Base-by-base conservation (phyloP, 306 rosid genomes). In the Malus fusca region DNA sequence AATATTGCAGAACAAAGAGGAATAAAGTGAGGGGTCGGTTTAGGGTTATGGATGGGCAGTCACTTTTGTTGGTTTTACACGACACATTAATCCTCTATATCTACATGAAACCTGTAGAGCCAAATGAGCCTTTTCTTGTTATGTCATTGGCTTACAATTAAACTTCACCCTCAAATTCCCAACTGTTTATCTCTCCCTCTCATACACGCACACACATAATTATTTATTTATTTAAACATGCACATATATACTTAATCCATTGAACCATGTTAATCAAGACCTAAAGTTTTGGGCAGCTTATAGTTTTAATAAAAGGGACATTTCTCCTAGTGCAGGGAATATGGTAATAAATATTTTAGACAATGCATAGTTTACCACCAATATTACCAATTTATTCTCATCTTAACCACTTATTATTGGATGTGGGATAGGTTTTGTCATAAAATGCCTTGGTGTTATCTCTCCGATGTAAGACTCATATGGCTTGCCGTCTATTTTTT, bases 31-130 rank as follows among this genome's bases (percentile, higher is more conserved):
- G 79, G 87, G 95, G 94, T 92, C 89, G 91, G 96, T 93, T 88
- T 87, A 85, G 97, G 96, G 91, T 83, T 95, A 85, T 90, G 93
- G 98, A 95, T 95, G 96, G 85, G 68, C 90, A 85, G 98, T 95
- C 98, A 84, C 93, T 95, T 92, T 95, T 95, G 97, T 95, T 92
- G 97, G 90, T 88, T 95, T 95, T 91, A 83, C 98, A 92, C 93
- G 98, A 92, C 91, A 88, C 69, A 81, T 83, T 40, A 71, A 79
- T 78, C 83, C 56, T 44, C 81, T 82, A 63, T 18, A 63, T 18
- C 42, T 84, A 69, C 60, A 63, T 58, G 31, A 52, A 76, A 67
- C 55, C 12, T 40, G 71, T 40, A 62, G 44, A 71, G 72, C 72
- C 66, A 78, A 61, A 80, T 55, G 42, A 66, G 79, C 68, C 72